Evolutionary conservation across 768 basidiomycete species (phyloP), one percentile per base, ranked within the genome.

Genomic region (Psilocybe azurescens): DNA sequence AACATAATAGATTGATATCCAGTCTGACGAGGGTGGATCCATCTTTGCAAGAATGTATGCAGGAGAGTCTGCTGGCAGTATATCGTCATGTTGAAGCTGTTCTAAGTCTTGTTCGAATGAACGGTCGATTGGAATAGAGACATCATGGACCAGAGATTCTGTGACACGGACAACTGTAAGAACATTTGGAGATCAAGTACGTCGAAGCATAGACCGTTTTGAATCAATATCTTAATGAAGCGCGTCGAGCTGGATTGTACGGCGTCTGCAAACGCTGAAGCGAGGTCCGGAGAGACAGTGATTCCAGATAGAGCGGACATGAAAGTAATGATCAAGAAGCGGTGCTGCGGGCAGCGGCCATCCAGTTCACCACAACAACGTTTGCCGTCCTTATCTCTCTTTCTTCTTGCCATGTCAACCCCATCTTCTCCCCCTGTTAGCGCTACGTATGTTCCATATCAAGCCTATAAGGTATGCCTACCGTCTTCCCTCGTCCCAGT

Each of bases 241-340:
- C 93, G 85, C 58, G 82, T 77, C 41, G 77, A 71, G 60, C 74
- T 78, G 1, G 82, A 73, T 55, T 81, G 79, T 32, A 86, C 75
- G 4, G 89, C 87, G 36, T 81, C 70, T n/a, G 88, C 81, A 69
- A 93, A 93, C 18, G 71, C 74, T 3, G 79, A 73, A 2, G 79
- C 68, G 51, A 94, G 84, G 52, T 89, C 84, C 53, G 79, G 75
- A 14, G 89, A 86, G 56, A 87, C 81, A 38, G 75, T 73, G 69
- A 94, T 93, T 28, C 90, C 91, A 64, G 90, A 92, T 5, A 83
- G 82, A 44, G 90, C 84, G 53, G 89, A 88, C 92, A 94, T 93
- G 75, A 61, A 66, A 64, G 60, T 59, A 53, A 46, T 60, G 53
- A 69, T 68, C 65, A 62, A 64, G 49, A 58, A 58, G 60, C 36